phyloP scores from a whole-genome alignment of 345 rosid genomes.

The Aquilaria sinensis region DNA sequence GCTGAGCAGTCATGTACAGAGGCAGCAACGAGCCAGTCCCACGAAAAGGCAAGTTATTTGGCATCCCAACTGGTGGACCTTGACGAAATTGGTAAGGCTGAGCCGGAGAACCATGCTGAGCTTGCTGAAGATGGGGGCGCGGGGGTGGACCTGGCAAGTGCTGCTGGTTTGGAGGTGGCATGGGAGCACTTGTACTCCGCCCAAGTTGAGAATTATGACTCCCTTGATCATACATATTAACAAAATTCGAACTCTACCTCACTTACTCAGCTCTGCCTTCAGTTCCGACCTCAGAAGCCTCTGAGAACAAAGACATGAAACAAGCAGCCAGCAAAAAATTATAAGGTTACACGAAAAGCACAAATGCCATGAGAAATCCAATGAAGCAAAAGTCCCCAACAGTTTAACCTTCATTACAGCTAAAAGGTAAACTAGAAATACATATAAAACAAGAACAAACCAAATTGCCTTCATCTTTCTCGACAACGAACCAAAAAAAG shows the following conservation, averaged over 20 bases:
- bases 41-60: constrained; percentile 17
- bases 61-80: constrained; percentile 21
- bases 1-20: constrained; percentile 28
- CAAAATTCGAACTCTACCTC: background rate
- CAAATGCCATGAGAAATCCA: no score
- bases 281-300: constrained; percentile 4
- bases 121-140: constrained; percentile 24
- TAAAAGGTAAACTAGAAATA: no score
- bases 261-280: constrained; percentile 1
- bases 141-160: constrained; percentile 22
- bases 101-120: constrained; percentile 31
- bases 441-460: no score
- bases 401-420: no score
- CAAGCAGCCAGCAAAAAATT: no score
- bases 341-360: no score
- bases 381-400: no score
- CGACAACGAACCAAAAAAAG: no score
- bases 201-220: constrained; percentile 28
- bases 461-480: no score
- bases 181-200: constrained; percentile 28
- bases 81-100: constrained; percentile 24
- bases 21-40: constrained; percentile 22
- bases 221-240: constrained; percentile 32
- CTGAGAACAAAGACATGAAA: background rate
- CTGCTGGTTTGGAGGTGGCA: constrained; percentile 28